phyloP scores from a whole-genome alignment of 371 early-diverging fungal species.

The Mucor racemosus region DNA sequence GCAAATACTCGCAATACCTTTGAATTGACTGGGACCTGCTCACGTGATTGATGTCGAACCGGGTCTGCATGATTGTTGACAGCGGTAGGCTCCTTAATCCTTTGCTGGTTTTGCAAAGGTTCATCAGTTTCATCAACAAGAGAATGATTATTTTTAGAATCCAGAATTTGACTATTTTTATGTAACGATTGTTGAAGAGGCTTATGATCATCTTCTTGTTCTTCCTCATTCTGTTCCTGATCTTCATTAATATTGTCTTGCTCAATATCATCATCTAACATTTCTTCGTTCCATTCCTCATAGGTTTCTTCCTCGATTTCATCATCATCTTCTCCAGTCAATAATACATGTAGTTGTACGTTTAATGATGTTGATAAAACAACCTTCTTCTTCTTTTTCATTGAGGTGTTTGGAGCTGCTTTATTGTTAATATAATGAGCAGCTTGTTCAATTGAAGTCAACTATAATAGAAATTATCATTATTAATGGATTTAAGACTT shows the following conservation, averaged over 20 bases:
- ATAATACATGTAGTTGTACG: slow-evolving; percentile 30
- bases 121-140: neutral
- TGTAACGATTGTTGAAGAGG: neutral
- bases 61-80: slow-evolving; percentile 18
- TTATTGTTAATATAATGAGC: slow-evolving; percentile 20
- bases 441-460: slow-evolving; percentile 32
- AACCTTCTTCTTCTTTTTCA: slow-evolving; percentile 18
- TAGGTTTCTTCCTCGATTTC: slow-evolving; percentile 34
- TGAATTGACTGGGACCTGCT: slow-evolving; percentile 11
- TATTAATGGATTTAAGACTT: neutral
- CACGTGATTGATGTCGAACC: slow-evolving; percentile 12
- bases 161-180: neutral
- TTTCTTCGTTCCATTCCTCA: slow-evolving; percentile 36
- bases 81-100: neutral
- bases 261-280: slow-evolving; percentile 22
- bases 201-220: neutral
- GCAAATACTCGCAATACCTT: slow-evolving; percentile 50
- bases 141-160: slow-evolving; percentile 4
- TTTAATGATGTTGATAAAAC: slow-evolving; percentile 24
- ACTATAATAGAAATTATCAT: neutral
- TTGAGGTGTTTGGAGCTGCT: neutral
- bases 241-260: neutral
- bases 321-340: slow-evolving; percentile 27
- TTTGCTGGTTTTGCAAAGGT: neutral
- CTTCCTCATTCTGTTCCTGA: neutral